Evolutionary conservation across 2,329 filamentous ascomycete genomes (phyloP), one percentile per base, ranked within the genome.

Genomic region (Cladosporium sp.): DNA sequence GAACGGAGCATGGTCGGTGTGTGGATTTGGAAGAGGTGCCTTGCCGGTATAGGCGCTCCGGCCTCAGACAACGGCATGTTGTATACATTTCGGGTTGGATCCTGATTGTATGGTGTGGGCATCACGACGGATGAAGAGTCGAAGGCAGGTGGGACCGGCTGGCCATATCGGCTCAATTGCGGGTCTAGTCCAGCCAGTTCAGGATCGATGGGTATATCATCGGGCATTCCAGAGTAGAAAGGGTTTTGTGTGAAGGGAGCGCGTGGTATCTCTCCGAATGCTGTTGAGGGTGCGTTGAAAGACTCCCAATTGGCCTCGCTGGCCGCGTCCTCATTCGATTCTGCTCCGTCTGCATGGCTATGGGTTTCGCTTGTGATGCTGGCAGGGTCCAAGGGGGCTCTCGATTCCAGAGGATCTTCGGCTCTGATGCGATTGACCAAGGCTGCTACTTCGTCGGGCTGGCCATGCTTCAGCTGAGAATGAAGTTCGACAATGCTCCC

Each of bases 371-470:
- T 39, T 14, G 42, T 56, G 36, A 56, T 56, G 36, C 54, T 56
- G 54, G 42, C 42, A 17, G 42, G 42, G n/a, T 56, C 54, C 54
- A 56, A 15, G 5, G 54, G 54, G 17, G 43, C 42, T 20, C 54
- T 49, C 14, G 19, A 17, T 8, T 56, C 54, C 17, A 43, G 42
- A 49, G 22, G 37, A 20, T 56, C 54, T 30, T 56, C 54, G 22
- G 54, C 42, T 49, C 54, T 37, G 54, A 56, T 56, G n/a, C 54
- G 54, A 15, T 56, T 56, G 12, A 56, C 54, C 30, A 56, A 30
- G 22, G 54, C 54, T 37, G 54, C 54, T 37, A 56, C 54, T 49
- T 56, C 42, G 34, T 56, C 54, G 1, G 54, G 54, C 9, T 47
- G 40, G 15, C 54, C 54, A 15, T 56, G 37, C 34, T 56, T 56